phyloP scores from a whole-genome alignment of 371 early-diverging fungal genomes.

The Mortierella sp. region DNA sequence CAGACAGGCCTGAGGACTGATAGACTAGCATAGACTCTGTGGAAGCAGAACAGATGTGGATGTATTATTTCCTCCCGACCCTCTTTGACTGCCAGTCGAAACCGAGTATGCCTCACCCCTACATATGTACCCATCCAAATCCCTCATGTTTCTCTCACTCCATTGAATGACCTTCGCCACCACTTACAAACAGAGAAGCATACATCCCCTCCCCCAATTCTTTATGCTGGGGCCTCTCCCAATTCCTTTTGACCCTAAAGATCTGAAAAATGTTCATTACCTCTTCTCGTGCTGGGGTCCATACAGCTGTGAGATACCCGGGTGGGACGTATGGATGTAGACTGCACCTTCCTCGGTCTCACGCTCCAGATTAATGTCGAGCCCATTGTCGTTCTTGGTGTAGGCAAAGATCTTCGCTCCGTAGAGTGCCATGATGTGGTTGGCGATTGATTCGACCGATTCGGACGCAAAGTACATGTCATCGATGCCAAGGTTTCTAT shows the following conservation, averaged over 20 bases:
- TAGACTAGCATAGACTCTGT: too few species aligned
- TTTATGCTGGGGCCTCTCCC: neutral
- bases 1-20: too few species aligned
- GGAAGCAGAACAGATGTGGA: too few species aligned
- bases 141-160: too few species aligned
- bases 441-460: constrained; percentile 87
- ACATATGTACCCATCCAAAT: too few species aligned
- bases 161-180: too few species aligned
- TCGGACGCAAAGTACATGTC: constrained; percentile 96
- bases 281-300: constrained; percentile 89
- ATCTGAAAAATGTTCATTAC: constrained; percentile 39
- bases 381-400: constrained; percentile 82
- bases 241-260: neutral
- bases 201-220: too few species aligned
- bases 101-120: too few species aligned
- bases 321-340: constrained; percentile 93
- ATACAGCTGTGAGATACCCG: constrained; percentile 86
- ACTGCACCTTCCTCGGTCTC: constrained; percentile 91
- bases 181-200: too few species aligned
- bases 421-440: constrained; percentile 94
- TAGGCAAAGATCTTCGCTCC: constrained; percentile 91
- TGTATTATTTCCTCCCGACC: too few species aligned
- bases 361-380: constrained; percentile 91
- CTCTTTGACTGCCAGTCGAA: too few species aligned
- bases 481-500: constrained; percentile 95